Percentiles rank a stretch among this genome's conserved stretches.
phyloP scores from a whole-genome alignment of 2,329 filamentous ascomycete genomes.

The Aureobasidium uvarum region DNA sequence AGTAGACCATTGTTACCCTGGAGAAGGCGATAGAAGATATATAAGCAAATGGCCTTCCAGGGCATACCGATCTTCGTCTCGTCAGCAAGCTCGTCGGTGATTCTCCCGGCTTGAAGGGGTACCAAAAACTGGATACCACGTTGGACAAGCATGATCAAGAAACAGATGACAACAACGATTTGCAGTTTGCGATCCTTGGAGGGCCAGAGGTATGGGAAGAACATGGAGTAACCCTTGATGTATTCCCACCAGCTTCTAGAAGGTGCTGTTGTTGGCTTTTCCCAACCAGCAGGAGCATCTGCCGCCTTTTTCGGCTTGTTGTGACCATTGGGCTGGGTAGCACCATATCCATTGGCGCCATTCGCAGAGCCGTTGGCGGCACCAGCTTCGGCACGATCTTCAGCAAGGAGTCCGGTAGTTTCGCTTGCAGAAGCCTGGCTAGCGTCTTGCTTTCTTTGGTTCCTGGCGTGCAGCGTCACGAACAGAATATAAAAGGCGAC shows the following conservation, averaged over 20 bases:
- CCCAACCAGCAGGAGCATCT: slow-evolving; percentile 68
- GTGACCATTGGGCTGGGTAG: slow-evolving; percentile 46
- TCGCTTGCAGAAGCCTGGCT: slow-evolving; percentile 53
- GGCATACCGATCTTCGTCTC: slow-evolving; percentile 58
- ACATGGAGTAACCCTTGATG: slow-evolving; percentile 82
- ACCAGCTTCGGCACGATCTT: slow-evolving; percentile 47
- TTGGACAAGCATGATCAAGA: slow-evolving; percentile 74
- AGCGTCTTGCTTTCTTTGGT: slow-evolving; percentile 43
- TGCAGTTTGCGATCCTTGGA: slow-evolving; percentile 74
- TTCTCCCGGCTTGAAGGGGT: slow-evolving; percentile 73
- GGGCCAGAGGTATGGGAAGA: slow-evolving; percentile 97
- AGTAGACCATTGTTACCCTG: slow-evolving; percentile 88
- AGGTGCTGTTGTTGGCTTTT: slow-evolving; percentile 80
- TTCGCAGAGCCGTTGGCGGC: slow-evolving; percentile 46
- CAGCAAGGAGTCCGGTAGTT: slow-evolving; percentile 61
- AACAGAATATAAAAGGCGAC: slow-evolving; percentile 59
- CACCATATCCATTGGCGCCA: slow-evolving; percentile 51
- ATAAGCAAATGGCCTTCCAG: slow-evolving; percentile 71
- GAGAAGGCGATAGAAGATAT: slow-evolving; percentile 74
- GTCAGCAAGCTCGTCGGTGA: slow-evolving; percentile 70
- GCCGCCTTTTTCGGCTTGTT: slow-evolving; percentile 40
- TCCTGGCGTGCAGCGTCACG: slow-evolving; percentile 43
- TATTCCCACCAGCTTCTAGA: slow-evolving; percentile 97
- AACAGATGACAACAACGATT: slow-evolving; percentile 76
- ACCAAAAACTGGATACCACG: slow-evolving; percentile 83